Base-by-base conservation (phyloP, 1,284 basidiomycete genomes). In the Chalciporus sp. region DNA sequence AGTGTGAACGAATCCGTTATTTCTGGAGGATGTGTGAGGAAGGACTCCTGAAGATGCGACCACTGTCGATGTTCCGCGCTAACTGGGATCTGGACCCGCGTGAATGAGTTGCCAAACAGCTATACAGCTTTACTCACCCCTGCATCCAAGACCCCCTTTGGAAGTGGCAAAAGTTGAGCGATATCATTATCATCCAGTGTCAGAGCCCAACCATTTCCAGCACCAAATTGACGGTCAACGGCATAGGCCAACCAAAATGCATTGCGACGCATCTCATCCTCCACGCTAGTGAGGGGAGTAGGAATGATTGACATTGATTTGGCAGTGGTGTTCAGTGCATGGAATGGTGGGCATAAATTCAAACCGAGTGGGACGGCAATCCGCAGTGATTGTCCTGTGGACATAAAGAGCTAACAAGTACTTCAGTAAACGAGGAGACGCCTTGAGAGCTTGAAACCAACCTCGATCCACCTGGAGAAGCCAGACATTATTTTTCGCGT, bases 181-280 rank as follows among this genome's bases (percentile, higher is more conserved):
- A 91, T 74, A 65, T 88, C 85, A 57, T 83, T 76, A 65, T 89
- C 87, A 63, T 90, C 88, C 33, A 92, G 72, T 56, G 82, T 80
- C 49, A 84, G 74, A 0, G 86, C 84, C 82, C 87, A 90, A 19
- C 83, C 84, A 63, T 88, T 89, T 29, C 82, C 81, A 57, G 77
- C 79, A 4, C 85, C 84, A 55, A 84, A 82, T 52, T 84, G 78
- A 28, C 86, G 79, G 60, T 90, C 88, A 45, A 79, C 76, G 7
- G 83, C 76, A 63, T 89, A 89, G 4, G 85, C 84, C 59, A 83
- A 65, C 88, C 88, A 91, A 62, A 90, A 90, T 1, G 82, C 76
- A 62, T 89, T 90, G 51, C 87, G 75, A 53, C 87, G 75, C 41
- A 74, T 81, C 68, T 90, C 88, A 46, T 88, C 87, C 66, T 90